Base-by-base conservation (phyloP, 352 stramenopile genomes). In the Phytophthora vignae region DNA sequence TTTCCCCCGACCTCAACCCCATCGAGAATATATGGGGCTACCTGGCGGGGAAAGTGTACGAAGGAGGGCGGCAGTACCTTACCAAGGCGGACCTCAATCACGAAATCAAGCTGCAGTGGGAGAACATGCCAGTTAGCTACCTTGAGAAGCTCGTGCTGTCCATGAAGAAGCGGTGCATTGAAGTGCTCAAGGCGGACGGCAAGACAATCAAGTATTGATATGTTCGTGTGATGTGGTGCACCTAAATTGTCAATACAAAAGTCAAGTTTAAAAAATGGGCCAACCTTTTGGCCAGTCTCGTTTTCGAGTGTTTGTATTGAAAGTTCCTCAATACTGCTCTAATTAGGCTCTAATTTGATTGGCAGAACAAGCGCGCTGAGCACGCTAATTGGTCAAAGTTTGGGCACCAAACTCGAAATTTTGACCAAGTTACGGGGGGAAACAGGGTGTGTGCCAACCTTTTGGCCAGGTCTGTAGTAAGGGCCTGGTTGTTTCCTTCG, bases 61-160 rank as follows among this genome's bases (percentile, higher is more conserved):
- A 50, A 60, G 49, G 49, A 46, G 60, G 60, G 3, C 49, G 21
- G 3, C 50, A n/a, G n/a, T n/a, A n/a, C n/a, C n/a, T n/a, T n/a
- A n/a, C n/a, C n/a, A n/a, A n/a, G n/a, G n/a, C n/a, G n/a, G n/a
- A n/a, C n/a, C n/a, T n/a, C n/a, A n/a, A n/a, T n/a, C n/a, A n/a
- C n/a, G n/a, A n/a, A 60, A 15, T 67, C 22, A 60, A 67, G 38
- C 19, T 6, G 14, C 49, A 60, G 4, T 67, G 50, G 60, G 38
- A 60, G 36, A 15, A 42, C 4, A 48, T 60, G 50, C 25, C 50
- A 6, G 36, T 49, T 10, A 46, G 36, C 25, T 67, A 67, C 22
- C 50, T 67, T 1, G 60, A 60, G n/a, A 67, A 54, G 38, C 50
- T 67, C 8, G 38, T 67, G 15, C n/a, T 60, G 19, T 67, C 50